These are phyloP conservation scores for Maudiozyma bulderi DNA, from an alignment of 805 yeast genomes.

Conservation along the genomic window DNA sequence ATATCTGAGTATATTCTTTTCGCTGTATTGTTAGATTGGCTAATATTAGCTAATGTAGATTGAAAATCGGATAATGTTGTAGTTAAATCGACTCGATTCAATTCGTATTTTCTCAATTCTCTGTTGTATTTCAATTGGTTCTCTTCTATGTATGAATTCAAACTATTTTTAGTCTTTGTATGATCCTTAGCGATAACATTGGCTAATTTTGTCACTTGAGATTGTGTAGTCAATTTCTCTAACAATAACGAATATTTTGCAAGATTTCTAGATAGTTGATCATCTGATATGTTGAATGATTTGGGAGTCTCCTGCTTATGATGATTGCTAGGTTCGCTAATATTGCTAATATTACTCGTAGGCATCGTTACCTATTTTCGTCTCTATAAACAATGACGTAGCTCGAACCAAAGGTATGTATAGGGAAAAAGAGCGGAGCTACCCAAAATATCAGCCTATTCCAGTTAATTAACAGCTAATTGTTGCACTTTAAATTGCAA, in stretches of 20 bases:
- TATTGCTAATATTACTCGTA: neutral
- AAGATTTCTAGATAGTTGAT: slow-evolving; percentile 19
- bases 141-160: slow-evolving; percentile 16
- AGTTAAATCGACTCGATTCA: slow-evolving; percentile 54
- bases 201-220: slow-evolving; percentile 23
- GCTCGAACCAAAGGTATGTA: no score
- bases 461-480: no score
- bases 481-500: no score
- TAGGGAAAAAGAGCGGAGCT: no score
- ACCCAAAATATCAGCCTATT: no score
- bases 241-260: slow-evolving; percentile 21
- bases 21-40: slow-evolving; percentile 58
- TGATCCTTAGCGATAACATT: slow-evolving; percentile 16
- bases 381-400: no score
- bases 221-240: slow-evolving; percentile 21
- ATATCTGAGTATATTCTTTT: slow-evolving; percentile 59
- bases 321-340: neutral
- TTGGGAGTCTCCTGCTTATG: slow-evolving; percentile 1
- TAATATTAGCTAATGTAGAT: slow-evolving; percentile 42
- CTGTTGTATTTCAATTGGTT: slow-evolving; percentile 18
- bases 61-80: slow-evolving; percentile 49
- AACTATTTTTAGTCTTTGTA: slow-evolving; percentile 6
- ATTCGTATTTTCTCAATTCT: slow-evolving; percentile 40
- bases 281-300: slow-evolving; percentile 9
- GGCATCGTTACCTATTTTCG: neutral